Base-by-base conservation (phyloP, 2,329 filamentous ascomycete species). In the Aspergillus oerlinghausenensis region DNA sequence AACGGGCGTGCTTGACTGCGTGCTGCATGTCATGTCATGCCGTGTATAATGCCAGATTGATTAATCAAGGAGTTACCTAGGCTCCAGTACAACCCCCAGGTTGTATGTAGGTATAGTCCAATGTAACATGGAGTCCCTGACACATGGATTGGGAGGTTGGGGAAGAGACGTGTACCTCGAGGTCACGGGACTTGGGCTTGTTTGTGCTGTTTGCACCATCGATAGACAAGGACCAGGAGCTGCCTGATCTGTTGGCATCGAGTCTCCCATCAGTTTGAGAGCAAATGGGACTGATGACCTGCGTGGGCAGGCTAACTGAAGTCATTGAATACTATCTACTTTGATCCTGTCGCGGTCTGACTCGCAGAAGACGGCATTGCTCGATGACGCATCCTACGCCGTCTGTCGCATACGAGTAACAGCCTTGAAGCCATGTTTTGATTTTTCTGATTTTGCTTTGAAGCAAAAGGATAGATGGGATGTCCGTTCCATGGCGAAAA, bases 181-280 rank as follows among this genome's bases (percentile, higher is more conserved):
- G 21, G 40, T 43, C 40, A 43, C 40, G 40, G 40, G 40, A 43
- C 8, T 10, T 5, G 3, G 14, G 14, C 5, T 38, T 50, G 57
- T 56, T 59, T 59, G 57, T 45, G n/a, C 11, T 49, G 50, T 58
- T 58, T 58, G 56, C 56, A 55, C 23, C 38, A 10, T 32, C n/a
- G 6, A 21, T 19, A 21, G n/a, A 43, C n/a, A 1, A 23, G 40
- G 40, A 21, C n/a, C 4, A 3, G 40, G n/a, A 21, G 19, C 21
- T 9, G 10, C 21, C 10, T 43, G n/a, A 19, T 21, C 6, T 43
- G 5, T 9, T n/a, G 14, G 17, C 35, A 35, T 19, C 10, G 5
- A 25, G 25, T 25, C 28, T 25, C 32, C 47, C 35, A 26, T 43
- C 32, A 43, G 32, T 25, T 47, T 49, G 43, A 42, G 23, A 23